phyloP scores from a whole-genome alignment of 257 asterid genomes.

The Forsythia suspensa region DNA sequence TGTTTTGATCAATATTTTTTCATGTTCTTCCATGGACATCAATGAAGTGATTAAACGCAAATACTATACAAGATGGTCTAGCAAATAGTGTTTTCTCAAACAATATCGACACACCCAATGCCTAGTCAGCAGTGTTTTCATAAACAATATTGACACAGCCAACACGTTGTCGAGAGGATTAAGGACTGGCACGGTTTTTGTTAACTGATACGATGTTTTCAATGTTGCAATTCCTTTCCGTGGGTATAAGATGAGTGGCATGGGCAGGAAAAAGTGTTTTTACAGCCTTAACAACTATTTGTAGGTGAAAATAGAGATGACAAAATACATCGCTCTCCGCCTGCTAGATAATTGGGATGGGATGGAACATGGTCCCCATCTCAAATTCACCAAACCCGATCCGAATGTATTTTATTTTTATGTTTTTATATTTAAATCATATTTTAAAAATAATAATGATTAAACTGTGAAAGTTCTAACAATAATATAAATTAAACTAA shows the following conservation, averaged over 20 bases:
- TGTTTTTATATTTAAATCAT: too few species aligned
- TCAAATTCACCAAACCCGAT: too few species aligned
- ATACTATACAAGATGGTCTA: conserved; percentile 59
- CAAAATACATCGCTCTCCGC: too few species aligned
- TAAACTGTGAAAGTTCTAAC: too few species aligned
- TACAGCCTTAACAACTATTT: conserved; percentile 86
- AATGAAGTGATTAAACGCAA: conserved; percentile 73
- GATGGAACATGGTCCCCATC: too few species aligned
- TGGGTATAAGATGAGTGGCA: conserved; percentile 96
- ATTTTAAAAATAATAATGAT: too few species aligned
- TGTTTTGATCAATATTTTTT: not conserved
- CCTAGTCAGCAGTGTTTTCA: conserved; percentile 74
- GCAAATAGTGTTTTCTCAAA: conserved; percentile 73
- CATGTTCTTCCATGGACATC: conserved; percentile 41
- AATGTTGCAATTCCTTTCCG: conserved; percentile 98
- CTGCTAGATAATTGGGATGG: too few species aligned
- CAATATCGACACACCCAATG: conserved; percentile 63
- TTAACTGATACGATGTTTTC: conserved; percentile 73
- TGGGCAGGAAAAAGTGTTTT: conserved; percentile 88
- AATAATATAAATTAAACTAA: too few species aligned
- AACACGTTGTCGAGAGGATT: conserved; percentile 67
- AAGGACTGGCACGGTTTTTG: conserved; percentile 72
- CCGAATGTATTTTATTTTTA: too few species aligned
- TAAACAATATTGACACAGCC: conserved; percentile 55
- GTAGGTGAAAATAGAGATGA: conserved; percentile 35